Percentiles rank a stretch among this genome's conserved stretches.
phyloP scores from a whole-genome alignment of 176 grass and related monocot species.

The Elymus sibiricus region DNA sequence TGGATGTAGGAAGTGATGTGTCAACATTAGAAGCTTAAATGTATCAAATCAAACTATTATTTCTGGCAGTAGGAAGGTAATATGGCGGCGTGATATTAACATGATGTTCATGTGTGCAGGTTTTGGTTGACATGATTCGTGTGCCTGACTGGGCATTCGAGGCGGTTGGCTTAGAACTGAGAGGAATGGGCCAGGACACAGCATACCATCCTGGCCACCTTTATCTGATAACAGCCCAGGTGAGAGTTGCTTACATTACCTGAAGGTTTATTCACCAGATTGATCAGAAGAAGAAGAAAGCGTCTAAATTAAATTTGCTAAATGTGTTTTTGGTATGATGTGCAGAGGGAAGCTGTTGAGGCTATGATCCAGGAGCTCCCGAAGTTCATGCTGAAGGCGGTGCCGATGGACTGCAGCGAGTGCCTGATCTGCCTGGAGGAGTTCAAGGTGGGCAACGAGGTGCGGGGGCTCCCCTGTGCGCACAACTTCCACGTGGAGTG shows the following conservation, averaged over 20 bases:
- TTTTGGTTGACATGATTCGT: conserved; percentile 95
- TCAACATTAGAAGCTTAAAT: neutral
- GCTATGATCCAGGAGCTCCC: conserved; percentile 96
- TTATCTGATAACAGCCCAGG: conserved; percentile 90
- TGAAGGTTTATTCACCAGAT: too few species aligned
- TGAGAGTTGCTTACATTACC: too few species aligned
- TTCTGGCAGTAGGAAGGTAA: too few species aligned
- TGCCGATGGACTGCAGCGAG: conserved; percentile 90
- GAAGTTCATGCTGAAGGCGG: conserved; percentile 90
- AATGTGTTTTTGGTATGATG: neutral
- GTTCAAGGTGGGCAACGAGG: conserved; percentile 91
- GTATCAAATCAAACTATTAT: neutral
- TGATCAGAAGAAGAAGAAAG: too few species aligned
- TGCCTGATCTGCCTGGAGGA: conserved; percentile 98
- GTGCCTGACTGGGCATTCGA: conserved; percentile 99
- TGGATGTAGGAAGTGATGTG: neutral
- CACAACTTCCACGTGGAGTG: conserved; percentile 99
- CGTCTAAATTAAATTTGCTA: too few species aligned
- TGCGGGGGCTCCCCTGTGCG: conserved; percentile 85
- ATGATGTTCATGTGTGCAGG: conserved; percentile 40
- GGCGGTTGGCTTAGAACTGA: conserved; percentile 84
- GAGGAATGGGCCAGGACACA: conserved; percentile 93
- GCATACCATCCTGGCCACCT: conserved; percentile 97
- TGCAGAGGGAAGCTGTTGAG: conserved; percentile 95
- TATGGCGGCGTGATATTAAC: too few species aligned